Evolutionary conservation across 2,329 filamentous ascomycete genomes (phyloP), one percentile per base, ranked within the genome.

Genomic region (Fusarium incarnatum): DNA sequence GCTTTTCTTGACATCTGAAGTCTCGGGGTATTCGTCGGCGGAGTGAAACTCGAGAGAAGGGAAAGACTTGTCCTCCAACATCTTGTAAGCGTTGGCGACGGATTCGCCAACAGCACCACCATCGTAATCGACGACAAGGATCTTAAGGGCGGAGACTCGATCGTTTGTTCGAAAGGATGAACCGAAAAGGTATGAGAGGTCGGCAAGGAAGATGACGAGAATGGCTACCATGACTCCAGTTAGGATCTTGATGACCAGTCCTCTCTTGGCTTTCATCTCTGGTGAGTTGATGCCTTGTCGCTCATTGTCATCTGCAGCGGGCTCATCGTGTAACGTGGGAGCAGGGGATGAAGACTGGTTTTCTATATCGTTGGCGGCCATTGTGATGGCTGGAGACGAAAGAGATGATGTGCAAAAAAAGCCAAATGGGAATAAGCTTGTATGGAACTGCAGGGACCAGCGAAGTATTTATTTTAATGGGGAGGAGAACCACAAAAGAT

Each of bases 141-240:
- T 64, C n/a, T 76, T 77, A 25, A 80, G 53, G 5, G 64, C 68
- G 8, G 73, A 74, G 4, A 66, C 30, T 54, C 76, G 74, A 5
- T 59, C 41, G 1, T 45, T 56, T 16, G 74, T 71, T 15, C 76
- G 55, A 25, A 75, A 80, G 1, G 77, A 52, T 2, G 78, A 60
- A 3, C 80, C 80, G 40, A 79, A 81, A 20, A 81, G 73, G 37
- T 80, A 81, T 6, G 73, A 72, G n/a, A 75, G 68, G 18, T 75
- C 70, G 32, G 65, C 73, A 5, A 75, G 52, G 50, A 75, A 75
- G 10, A 75, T 40, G 13, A 75, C 46, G 37, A 73, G 63, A 16
- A 75, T 55, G 18, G 60, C 56, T 1, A 69, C 50, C 52, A 70
- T 64, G n/a, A 61, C 13, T n/a, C 57, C 68, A 25, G 68, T 64